These are phyloP conservation scores for Stephania yunnanensis DNA, from an alignment of 164 flowering plant species.

Conservation along the genomic window DNA sequence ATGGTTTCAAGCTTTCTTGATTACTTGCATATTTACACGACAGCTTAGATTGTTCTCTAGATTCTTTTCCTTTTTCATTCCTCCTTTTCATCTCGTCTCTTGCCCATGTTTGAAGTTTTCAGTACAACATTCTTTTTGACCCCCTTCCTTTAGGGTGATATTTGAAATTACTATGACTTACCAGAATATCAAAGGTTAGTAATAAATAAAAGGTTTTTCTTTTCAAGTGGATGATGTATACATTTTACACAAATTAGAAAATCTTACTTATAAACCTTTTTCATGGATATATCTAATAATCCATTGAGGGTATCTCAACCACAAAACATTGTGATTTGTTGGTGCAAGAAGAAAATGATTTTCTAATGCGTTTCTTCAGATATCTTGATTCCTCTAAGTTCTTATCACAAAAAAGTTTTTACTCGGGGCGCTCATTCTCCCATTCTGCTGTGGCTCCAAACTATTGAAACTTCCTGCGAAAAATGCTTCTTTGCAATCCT, in stretches of 20 bases:
- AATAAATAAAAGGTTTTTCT: not conserved
- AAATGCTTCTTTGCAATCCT: too few relatives aligned
- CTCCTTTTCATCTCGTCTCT: not conserved
- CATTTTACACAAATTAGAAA: not conserved
- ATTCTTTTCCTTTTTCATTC: not conserved
- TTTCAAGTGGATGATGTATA: not conserved
- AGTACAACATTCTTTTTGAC: not conserved
- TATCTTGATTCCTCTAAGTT: too few relatives aligned
- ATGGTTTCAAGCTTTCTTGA: conserved; percentile 1
- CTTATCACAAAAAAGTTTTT: too few relatives aligned
- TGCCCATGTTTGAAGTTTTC: not conserved
- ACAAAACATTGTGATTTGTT: too few relatives aligned
- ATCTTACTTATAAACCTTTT: not conserved
- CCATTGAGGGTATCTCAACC: not conserved
- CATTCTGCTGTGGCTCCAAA: too few relatives aligned
- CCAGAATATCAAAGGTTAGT: not conserved
- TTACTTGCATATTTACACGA: not conserved
- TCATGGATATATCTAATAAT: not conserved
- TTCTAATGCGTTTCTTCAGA: too few relatives aligned
- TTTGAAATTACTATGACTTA: not conserved
- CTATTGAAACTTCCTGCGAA: too few relatives aligned
- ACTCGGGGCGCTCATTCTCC: too few relatives aligned
- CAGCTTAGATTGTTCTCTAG: not conserved
- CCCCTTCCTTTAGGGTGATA: not conserved
- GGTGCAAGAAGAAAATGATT: too few relatives aligned